These are phyloP conservation scores for Russula vinacea DNA, from an alignment of 768 basidiomycete species.

Conservation along the genomic window DNA sequence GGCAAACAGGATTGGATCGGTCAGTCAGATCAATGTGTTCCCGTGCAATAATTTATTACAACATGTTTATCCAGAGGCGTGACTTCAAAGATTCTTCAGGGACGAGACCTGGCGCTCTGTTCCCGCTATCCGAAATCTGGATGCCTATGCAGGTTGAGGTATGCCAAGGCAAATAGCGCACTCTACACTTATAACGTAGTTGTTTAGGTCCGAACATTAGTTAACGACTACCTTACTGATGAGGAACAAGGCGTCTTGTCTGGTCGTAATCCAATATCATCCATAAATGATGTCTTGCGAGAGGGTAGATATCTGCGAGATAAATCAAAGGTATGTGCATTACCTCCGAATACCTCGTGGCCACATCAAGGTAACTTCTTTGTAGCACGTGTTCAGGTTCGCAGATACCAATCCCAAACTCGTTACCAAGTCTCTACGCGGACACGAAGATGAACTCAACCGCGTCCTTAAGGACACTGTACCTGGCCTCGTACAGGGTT, in stretches of 20 bases:
- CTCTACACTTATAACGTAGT: slow-evolving; percentile 10
- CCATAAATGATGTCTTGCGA: slow-evolving; percentile 90
- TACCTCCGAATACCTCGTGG: neutral
- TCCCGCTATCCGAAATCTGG: slow-evolving; percentile 87
- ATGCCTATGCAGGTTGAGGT: slow-evolving; percentile 87
- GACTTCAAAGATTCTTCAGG: slow-evolving; percentile 88
- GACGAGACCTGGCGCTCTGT: slow-evolving; percentile 69
- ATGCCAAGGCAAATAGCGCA: slow-evolving; percentile 25
- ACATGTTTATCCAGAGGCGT: slow-evolving; percentile 54
- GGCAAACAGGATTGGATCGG: slow-evolving; percentile 83
- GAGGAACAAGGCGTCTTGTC: slow-evolving; percentile 77
- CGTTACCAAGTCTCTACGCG: slow-evolving; percentile 61
- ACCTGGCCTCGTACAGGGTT: slow-evolving; percentile 83
- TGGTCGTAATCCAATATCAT: slow-evolving; percentile 83
- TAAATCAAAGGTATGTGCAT: slow-evolving; percentile 59
- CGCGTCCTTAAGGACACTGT: slow-evolving; percentile 84
- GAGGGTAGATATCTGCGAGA: slow-evolving; percentile 80
- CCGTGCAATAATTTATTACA: slow-evolving; percentile 4
- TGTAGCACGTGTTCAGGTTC: slow-evolving; percentile 84
- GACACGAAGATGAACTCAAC: slow-evolving; percentile 82
- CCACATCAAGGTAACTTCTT: neutral
- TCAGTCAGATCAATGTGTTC: slow-evolving; percentile 44
- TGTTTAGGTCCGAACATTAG: slow-evolving; percentile 70
- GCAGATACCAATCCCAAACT: slow-evolving; percentile 81
- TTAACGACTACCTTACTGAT: slow-evolving; percentile 89